phyloP scores from a whole-genome alignment of 2,329 filamentous ascomycete genomes.

The Sporothrix dimorphospora region DNA sequence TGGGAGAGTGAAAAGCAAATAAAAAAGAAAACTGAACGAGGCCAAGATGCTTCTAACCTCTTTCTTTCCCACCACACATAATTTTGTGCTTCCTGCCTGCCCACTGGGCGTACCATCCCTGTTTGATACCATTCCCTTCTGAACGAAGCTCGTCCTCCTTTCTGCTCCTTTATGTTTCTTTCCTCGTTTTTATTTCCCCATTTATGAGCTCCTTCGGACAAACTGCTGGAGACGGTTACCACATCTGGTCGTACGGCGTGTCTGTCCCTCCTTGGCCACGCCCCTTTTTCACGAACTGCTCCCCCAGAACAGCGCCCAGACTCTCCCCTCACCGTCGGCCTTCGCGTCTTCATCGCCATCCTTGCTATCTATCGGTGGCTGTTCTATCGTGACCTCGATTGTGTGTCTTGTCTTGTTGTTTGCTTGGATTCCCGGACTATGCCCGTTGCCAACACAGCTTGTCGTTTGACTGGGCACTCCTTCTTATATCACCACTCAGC shows the following conservation, averaged over 20 bases:
- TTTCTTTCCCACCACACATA: background rate
- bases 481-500: background rate
- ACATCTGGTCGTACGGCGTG: background rate
- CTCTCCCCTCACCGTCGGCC: background rate
- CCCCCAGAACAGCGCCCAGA: background rate
- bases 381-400: background rate
- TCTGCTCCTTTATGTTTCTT: background rate
- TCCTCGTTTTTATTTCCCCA: background rate
- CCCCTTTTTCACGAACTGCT: background rate
- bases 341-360: background rate
- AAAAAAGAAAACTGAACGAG: background rate
- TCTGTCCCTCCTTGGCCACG: background rate
- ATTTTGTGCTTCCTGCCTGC: background rate
- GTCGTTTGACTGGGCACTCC: background rate
- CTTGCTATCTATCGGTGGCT: background rate
- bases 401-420: too few species aligned
- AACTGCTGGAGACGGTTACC: background rate
- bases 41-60: background rate
- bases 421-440: constrained; percentile 1
- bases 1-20: background rate
- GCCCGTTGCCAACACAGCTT: constrained; percentile 7
- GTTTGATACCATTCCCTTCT: background rate
- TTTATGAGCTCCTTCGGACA: background rate
- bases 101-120: background rate
- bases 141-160: background rate